Conservation (phyloP, 192 early-diverging fungal species). For the Thamnidium elegans region DNA sequence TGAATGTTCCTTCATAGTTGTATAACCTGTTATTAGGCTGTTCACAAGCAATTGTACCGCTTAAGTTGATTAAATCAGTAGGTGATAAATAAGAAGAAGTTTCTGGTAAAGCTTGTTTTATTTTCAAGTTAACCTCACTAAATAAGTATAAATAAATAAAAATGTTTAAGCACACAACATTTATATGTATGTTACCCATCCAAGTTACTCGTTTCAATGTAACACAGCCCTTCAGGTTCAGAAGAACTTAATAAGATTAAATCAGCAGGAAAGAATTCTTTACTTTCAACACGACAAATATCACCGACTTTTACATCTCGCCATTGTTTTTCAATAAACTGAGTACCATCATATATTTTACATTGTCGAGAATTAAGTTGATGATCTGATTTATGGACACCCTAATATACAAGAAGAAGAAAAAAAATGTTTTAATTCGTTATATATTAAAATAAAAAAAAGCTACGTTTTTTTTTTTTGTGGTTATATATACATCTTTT, state of each 20-base stretch:
- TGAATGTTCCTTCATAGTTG: slow-evolving; percentile 76
- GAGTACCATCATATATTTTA: slow-evolving; percentile 56
- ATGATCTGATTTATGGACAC: slow-evolving; percentile 77
- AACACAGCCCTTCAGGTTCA: slow-evolving; percentile 93
- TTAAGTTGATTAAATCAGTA: slow-evolving; percentile 53
- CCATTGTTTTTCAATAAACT: slow-evolving; percentile 84
- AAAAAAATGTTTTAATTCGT: not conserved
- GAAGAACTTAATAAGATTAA: slow-evolving; percentile 80
- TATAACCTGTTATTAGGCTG: slow-evolving; percentile 91
- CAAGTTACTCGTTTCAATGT: slow-evolving; percentile 94
- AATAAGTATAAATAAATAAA: not conserved
- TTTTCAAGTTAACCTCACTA: slow-evolving; percentile 93
- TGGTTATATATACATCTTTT: not conserved
- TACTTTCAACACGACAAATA: slow-evolving; percentile 85
- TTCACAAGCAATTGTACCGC: slow-evolving; percentile 83
- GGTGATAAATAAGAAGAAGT: slow-evolving; percentile 70
- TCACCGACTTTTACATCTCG: slow-evolving; percentile 87
- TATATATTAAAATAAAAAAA: not conserved
- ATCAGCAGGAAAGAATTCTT: slow-evolving; percentile 89
- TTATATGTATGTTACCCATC: slow-evolving; percentile 53
- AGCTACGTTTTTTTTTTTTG: not conserved
- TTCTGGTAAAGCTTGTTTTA: slow-evolving; percentile 82
- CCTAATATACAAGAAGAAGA: slow-evolving; percentile 29
- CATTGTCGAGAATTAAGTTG: slow-evolving; percentile 68
- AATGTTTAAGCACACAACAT: not conserved